Evolutionary conservation across 108 stramenopile species (phyloP).

Genomic region (Licmophora abbreviata): DNA sequence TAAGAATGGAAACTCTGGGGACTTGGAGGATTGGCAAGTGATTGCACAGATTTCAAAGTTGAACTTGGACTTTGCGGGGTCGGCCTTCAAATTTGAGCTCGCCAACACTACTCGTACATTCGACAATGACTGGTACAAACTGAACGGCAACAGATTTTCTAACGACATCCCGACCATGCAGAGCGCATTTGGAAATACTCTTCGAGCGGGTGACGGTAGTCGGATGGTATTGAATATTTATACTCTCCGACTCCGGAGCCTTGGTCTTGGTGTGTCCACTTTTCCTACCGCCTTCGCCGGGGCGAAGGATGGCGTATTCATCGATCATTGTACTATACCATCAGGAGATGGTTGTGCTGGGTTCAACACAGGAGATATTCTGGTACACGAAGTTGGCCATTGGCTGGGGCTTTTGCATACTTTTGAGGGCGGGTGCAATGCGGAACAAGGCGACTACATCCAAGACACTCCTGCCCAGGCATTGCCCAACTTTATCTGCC

Average conservation of each 20-base stretch:
- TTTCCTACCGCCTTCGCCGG: background rate
- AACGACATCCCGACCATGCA: background rate
- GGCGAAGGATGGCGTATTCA: background rate
- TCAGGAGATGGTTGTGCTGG: background rate
- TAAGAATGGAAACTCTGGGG: background rate
- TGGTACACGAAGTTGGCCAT: constrained; percentile 36
- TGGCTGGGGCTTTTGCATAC: constrained; percentile 35
- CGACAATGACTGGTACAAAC: constrained; percentile 4
- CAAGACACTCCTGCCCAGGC: constrained; percentile 14
- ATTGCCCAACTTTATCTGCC: background rate
- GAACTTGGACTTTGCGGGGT: background rate
- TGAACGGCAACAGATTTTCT: too few species aligned
- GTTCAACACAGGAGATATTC: constrained; percentile 13
- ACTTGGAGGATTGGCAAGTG: constrained; percentile 2
- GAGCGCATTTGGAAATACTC: background rate
- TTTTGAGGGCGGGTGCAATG: constrained; percentile 9
- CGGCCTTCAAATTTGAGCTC: constrained; percentile 3
- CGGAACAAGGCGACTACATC: constrained; percentile 29
- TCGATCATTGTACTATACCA: background rate
- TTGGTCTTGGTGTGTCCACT: background rate
- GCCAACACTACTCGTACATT: background rate
- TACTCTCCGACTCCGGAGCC: too few species aligned
- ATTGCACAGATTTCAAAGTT: background rate
- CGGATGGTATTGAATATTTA: background rate
- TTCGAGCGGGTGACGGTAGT: background rate